Base-by-base conservation (phyloP, 352 stramenopile genomes). In the Globisporangium nagaii region DNA sequence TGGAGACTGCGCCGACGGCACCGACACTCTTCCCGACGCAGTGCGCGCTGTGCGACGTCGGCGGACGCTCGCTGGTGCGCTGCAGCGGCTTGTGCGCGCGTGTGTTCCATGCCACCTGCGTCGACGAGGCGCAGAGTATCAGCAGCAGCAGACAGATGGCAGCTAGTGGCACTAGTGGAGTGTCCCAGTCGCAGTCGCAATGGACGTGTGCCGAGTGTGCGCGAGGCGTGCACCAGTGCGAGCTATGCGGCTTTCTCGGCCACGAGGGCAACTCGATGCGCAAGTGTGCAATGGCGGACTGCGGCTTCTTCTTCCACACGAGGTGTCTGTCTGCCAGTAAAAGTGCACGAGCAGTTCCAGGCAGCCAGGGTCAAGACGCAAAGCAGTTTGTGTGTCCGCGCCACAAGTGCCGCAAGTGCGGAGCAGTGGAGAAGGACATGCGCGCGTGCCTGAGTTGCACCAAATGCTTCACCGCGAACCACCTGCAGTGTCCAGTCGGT, bases 191-290 rank as follows among this genome's bases (percentile, higher is more conserved):
- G 30, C 32, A 49, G n/a, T 32, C 55, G 15, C 25, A 34, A 12
- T 93, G 83, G 83, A 69, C 68, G 44, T 93, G 83, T 45, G 79
- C 70, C 31, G 75, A 93, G 39, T 93, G 82, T 50, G 53, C 62
- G 30, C 73, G 82, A 11, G 65, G 61, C 0, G 43, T 93, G 17
- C 79, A 89, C 51, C 55, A 60, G 28, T 93, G 82, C 46, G 63
- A 73, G 32, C n/a, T 65, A 17, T 93, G 82, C 53, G 82, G 79
- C 24, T 88, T 90, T 35, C 48, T 93, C n/a, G 82, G 79, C 48
- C 67, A 86, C 55, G 70, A 80, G 37, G 55, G 52, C 44, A 65
- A 82, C 30, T 70, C 80, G 36, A 68, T 88, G 45, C 41, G 68
- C 10, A 66, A 62, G 24, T 93, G 82, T 53, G 61, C 64, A 2